Conservation (phyloP, 2,329 filamentous ascomycete genomes). For the Pyrenophora seminiperda region DNA sequence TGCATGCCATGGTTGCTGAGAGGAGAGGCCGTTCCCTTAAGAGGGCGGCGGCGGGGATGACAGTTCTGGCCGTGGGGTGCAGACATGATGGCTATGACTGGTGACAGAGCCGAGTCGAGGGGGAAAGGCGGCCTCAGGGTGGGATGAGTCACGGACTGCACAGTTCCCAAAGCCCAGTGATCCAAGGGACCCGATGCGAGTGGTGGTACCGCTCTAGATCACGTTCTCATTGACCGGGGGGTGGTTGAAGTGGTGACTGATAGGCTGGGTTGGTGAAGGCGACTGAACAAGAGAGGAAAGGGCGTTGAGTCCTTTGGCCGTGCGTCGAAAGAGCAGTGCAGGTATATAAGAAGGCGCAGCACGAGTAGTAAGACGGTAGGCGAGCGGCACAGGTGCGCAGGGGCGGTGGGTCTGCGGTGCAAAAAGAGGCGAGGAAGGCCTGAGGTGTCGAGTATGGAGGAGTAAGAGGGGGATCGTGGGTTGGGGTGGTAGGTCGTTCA, state of each 20-base stretch:
- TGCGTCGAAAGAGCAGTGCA: constrained; percentile 27
- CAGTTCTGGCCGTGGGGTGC: constrained; percentile 47
- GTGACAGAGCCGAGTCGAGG: constrained; percentile 29
- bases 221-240: constrained; percentile 34
- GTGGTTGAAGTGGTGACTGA: constrained; percentile 3
- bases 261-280: constrained; percentile 13
- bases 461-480: constrained; percentile 22
- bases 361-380: constrained; percentile 36
- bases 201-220: constrained; percentile 30
- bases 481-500: constrained; percentile 27
- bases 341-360: constrained; percentile 45
- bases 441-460: constrained; percentile 31
- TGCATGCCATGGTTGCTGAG: constrained; percentile 50
- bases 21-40: constrained; percentile 44
- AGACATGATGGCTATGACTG: constrained; percentile 49
- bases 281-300: constrained; percentile 29
- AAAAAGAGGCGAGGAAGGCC: constrained; percentile 31
- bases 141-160: constrained; percentile 44
- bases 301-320: constrained; percentile 35
- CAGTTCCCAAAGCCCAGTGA: constrained; percentile 32
- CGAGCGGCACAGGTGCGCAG: constrained; percentile 33
- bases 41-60: constrained; percentile 55
- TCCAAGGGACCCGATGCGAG: constrained; percentile 32
- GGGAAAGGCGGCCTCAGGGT: constrained; percentile 38
- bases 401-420: constrained; percentile 28